Evolutionary conservation across 345 rosid species (phyloP).

Genomic region (Noccaea caerulescens): DNA sequence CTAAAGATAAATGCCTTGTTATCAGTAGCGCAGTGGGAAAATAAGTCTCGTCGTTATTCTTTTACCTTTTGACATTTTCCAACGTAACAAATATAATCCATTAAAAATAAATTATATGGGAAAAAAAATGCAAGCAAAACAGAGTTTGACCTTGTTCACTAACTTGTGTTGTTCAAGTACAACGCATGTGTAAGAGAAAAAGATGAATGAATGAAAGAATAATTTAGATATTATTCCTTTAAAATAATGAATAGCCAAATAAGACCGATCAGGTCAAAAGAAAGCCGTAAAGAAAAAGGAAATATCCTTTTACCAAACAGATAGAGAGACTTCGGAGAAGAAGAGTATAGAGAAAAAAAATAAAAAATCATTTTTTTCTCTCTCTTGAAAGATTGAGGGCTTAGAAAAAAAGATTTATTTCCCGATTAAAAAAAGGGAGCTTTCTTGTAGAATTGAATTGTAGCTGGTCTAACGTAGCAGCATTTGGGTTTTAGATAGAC

Average conservation of each 20-base stretch:
- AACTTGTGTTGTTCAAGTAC: slow-evolving; percentile 37
- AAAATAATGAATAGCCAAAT: slow-evolving; percentile 38
- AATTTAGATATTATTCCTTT: background rate
- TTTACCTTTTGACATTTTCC: slow-evolving; percentile 28
- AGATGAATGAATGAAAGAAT: background rate
- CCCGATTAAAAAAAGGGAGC: background rate
- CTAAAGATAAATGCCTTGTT: background rate
- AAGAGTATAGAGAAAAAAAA: background rate
- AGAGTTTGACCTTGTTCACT: slow-evolving; percentile 39
- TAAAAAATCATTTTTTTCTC: background rate
- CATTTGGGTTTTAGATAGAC: slow-evolving; percentile 36
- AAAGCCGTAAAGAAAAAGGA: slow-evolving; percentile 38
- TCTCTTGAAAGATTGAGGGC: slow-evolving; percentile 7
- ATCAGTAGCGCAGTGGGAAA: background rate
- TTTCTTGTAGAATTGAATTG: slow-evolving; percentile 37
- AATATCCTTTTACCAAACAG: slow-evolving; percentile 34
- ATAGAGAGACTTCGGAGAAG: slow-evolving; percentile 28
- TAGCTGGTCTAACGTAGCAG: slow-evolving; percentile 29
- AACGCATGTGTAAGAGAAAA: slow-evolving; percentile 37
- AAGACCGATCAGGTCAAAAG: slow-evolving; percentile 47
- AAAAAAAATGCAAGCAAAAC: background rate
- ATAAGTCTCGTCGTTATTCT: background rate
- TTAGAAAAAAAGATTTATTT: background rate
- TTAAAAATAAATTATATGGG: background rate
- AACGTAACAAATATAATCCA: background rate